Percentiles rank a stretch among this genome's conserved stretches.
phyloP scores from a whole-genome alignment of 1,284 basidiomycete genomes.

The Cystobasidiaceae sp. region DNA sequence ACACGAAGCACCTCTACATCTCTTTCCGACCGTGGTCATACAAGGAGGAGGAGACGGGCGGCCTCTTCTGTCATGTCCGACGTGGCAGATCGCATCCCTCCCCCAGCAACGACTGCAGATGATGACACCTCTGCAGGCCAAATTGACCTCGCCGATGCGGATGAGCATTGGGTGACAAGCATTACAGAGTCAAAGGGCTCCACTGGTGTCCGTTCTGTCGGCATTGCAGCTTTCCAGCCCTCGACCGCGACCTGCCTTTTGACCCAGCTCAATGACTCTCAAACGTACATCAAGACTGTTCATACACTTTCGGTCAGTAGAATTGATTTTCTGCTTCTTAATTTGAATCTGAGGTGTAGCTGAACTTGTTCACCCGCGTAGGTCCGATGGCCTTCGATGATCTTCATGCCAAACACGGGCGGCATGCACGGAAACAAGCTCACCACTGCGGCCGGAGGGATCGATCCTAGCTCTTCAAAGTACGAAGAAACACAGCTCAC shows the following conservation, averaged over 20 bases:
- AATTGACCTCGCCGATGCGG: neutral
- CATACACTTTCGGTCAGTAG: slow-evolving; percentile 24
- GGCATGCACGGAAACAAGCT: neutral
- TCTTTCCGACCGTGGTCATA: no score
- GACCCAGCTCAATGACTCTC: slow-evolving; percentile 21
- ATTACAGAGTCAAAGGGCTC: slow-evolving; percentile 10
- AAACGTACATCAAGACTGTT: slow-evolving; percentile 29
- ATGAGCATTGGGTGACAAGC: slow-evolving; percentile 25
- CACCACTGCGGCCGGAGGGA: neutral
- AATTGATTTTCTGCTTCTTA: no score
- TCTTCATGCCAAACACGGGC: neutral
- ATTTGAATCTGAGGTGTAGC: no score
- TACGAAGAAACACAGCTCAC: slow-evolving; percentile 15
- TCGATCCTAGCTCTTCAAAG: neutral
- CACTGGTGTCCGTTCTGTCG: slow-evolving; percentile 16
- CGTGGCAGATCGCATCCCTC: neutral
- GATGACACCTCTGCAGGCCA: neutral
- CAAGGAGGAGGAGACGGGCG: slow-evolving; percentile 1
- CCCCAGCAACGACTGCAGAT: neutral
- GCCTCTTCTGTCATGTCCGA: slow-evolving; percentile 7
- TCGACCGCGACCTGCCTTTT: slow-evolving; percentile 14
- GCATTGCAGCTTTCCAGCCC: slow-evolving; percentile 27
- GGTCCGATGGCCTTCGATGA: slow-evolving; percentile 26
- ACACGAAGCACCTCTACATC: no score
- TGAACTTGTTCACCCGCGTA: no score